These are phyloP conservation scores for Russula emetica DNA, from an alignment of 768 basidiomycete genomes.

Conservation along the genomic window DNA sequence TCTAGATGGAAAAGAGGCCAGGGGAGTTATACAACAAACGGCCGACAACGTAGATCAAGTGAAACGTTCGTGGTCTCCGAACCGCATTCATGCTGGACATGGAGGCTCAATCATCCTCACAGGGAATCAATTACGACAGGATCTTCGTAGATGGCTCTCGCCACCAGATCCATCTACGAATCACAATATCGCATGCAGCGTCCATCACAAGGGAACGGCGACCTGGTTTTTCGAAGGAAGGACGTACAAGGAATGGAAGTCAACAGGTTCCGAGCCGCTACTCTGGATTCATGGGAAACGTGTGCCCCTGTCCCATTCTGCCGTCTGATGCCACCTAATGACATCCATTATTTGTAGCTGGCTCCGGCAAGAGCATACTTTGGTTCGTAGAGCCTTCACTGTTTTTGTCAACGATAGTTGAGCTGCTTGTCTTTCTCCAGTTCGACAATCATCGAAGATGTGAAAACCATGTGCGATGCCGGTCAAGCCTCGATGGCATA, in stretches of 20 bases:
- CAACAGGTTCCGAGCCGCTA: background rate
- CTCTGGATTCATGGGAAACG: slow-evolving; percentile 14
- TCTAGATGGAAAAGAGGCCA: background rate
- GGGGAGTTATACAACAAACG: background rate
- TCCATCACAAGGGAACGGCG: too few relatives aligned
- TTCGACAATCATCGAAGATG: slow-evolving; percentile 1
- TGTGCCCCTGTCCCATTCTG: background rate
- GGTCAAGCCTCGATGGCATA: background rate
- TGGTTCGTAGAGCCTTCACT: background rate
- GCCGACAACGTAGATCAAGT: background rate
- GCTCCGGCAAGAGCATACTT: slow-evolving; percentile 14
- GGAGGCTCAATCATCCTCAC: background rate
- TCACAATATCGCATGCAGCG: slow-evolving; percentile 37
- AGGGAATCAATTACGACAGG: background rate
- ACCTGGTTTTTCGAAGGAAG: slow-evolving; percentile 46
- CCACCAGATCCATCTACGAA: slow-evolving; percentile 10
- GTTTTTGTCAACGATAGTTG: background rate
- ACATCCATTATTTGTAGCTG: background rate
- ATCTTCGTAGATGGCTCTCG: slow-evolving; percentile 5
- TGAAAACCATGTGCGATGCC: background rate
- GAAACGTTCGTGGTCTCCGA: background rate
- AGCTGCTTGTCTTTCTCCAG: background rate
- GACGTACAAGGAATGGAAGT: background rate
- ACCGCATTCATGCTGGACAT: background rate
- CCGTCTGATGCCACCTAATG: background rate